Evolutionary conservation across 129 eudicot genomes (phyloP), one percentile per base, ranked within the genome.

Genomic region (Solidago caesia): DNA sequence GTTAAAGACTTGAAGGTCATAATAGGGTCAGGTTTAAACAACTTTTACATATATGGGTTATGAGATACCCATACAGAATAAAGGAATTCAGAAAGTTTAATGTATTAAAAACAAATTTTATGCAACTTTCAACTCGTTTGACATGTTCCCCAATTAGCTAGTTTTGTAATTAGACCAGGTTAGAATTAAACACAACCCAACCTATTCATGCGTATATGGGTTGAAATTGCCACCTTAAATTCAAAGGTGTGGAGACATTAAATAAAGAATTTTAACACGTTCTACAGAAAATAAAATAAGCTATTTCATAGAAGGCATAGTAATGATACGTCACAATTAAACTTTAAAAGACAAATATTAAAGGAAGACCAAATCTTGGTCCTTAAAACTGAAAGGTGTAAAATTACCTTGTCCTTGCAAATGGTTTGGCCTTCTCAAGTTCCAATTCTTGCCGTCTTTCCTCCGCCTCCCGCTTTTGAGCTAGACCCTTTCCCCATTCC

Each of bases 401-500:
- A n/a, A 33, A 5, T 79, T 86, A 88, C 99, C 99, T 91, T 75
- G 91, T 88, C 67, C 99, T 81, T n/a, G 97, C 97, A 80, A 94
- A 94, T 25, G 99, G 99, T 76, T 87, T 94, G 11, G 78, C 90
- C 84, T 88, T 94, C 81, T 94, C 99, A 41, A 75, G 82, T 82
- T 90, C 99, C 25, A 90, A 64, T 76, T 94, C 99, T 75, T 81
- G 76, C 51, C 78, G 61, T 79, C 83, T 88, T 62, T 84, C 93
- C 78, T 94, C 99, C 61, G 94, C 96, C 79, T 94, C 97, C 72
- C 94, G 82, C 80, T 94, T 94, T 65, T 94, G 99, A 68, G 96
- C 99, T 82, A 94, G 74, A 52, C 99, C 99, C 77, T 94, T 94
- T 29, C 99, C 99, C 99, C 99, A 94, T 81, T 94, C 99, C 79